phyloP scores from a whole-genome alignment of 805 yeast genomes.

The Torulaspora gathmanii region DNA sequence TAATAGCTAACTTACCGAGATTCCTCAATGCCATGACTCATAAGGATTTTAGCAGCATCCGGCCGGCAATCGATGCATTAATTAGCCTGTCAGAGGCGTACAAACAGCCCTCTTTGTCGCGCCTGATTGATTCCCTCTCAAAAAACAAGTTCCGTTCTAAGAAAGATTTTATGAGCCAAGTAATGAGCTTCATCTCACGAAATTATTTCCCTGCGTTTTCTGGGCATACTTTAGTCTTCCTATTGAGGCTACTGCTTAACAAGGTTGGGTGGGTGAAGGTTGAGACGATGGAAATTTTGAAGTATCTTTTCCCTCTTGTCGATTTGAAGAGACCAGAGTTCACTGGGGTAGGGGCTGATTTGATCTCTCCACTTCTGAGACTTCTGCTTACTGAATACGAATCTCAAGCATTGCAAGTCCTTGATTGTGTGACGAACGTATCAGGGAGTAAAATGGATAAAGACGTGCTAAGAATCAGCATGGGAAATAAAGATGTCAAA shows the following conservation, averaged over 20 bases:
- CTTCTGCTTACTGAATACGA: constrained; percentile 79
- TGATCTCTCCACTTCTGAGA: constrained; percentile 83
- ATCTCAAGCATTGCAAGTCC: constrained; percentile 80
- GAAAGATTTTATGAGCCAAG: constrained; percentile 80
- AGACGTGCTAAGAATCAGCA: constrained; percentile 84
- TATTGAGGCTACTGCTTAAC: constrained; percentile 77
- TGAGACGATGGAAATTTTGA: constrained; percentile 73
- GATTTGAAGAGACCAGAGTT: constrained; percentile 76
- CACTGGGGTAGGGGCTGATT: constrained; percentile 88
- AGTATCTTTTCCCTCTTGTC: constrained; percentile 68
- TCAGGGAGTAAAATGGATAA: constrained; percentile 88
- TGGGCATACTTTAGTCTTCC: constrained; percentile 66
- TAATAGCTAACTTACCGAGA: constrained; percentile 77
- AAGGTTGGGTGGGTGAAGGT: constrained; percentile 70
- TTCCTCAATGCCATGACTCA: constrained; percentile 74
- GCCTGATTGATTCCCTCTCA: constrained; percentile 71
- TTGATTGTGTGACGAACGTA: constrained; percentile 79
- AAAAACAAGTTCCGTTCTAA: constrained; percentile 83
- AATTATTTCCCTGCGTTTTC: constrained; percentile 70
- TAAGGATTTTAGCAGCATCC: constrained; percentile 47
- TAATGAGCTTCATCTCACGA: constrained; percentile 62
- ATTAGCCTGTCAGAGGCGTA: constrained; percentile 56
- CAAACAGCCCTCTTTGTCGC: constrained; percentile 54
- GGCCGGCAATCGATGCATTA: constrained; percentile 51
- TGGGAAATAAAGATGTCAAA: constrained; percentile 73